These are phyloP conservation scores for Arabidopsis lyrata DNA, from an alignment of 441 rosid genomes.

Conservation along the genomic window DNA sequence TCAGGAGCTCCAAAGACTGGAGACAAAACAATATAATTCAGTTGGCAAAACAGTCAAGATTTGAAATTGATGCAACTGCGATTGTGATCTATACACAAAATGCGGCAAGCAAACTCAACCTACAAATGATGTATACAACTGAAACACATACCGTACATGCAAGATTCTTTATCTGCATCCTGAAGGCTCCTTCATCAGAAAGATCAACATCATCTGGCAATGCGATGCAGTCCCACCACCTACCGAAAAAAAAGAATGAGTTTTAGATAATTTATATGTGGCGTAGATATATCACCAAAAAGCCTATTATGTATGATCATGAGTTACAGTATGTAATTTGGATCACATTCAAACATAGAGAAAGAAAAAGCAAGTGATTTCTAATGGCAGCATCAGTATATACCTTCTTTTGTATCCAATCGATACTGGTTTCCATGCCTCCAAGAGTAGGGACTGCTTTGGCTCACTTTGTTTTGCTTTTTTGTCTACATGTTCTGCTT, in stretches of 20 bases:
- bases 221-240: conserved; percentile 98
- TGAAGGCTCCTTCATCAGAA: conserved; percentile 72
- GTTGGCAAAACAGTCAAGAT: conserved; percentile 16
- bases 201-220: conserved; percentile 85
- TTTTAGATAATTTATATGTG: background rate
- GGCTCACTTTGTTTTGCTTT: conserved; percentile 40
- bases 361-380: conserved; percentile 4
- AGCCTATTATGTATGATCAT: conserved; percentile 2
- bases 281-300: background rate
- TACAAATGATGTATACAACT: conserved; percentile 4
- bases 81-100: conserved; percentile 15
- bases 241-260: conserved; percentile 36
- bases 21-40: conserved; percentile 7
- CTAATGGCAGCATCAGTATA: conserved; percentile 5
- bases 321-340: background rate
- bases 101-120: background rate
- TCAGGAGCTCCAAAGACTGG: conserved; percentile 88
- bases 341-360: conserved; percentile 17
- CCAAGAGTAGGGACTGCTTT: conserved; percentile 67
- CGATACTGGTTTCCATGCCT: conserved; percentile 95
- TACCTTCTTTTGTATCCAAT: conserved; percentile 88
- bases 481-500: conserved; percentile 50
- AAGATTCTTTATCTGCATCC: conserved; percentile 80
- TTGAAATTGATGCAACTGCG: background rate
- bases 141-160: conserved; percentile 61